Conservation (phyloP, 2,329 filamentous ascomycete genomes). For the Apiospora saccharicola region DNA sequence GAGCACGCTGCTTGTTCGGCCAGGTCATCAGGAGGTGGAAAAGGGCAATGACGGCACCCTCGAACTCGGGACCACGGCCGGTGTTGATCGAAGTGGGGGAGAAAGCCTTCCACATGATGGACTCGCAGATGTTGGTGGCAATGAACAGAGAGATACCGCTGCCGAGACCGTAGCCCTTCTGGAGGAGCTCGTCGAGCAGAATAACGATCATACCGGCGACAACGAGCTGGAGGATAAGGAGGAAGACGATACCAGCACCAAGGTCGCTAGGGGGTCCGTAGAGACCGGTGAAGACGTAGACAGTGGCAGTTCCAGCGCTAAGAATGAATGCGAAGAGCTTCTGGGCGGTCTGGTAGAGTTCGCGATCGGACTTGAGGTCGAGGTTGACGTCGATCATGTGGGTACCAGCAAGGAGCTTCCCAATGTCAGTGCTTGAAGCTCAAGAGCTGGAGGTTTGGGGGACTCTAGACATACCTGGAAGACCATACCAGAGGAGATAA, state of each 20-base stretch:
- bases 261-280: conserved; percentile 97
- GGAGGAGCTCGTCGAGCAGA: conserved; percentile 96
- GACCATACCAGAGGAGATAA: conserved; percentile 99
- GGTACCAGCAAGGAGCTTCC: conserved; percentile 92
- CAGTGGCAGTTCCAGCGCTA: conserved; percentile 95
- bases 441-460: background rate
- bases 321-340: conserved; percentile 98
- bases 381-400: conserved; percentile 99
- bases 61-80: conserved; percentile 97
- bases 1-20: conserved; percentile 98
- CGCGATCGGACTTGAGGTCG: conserved; percentile 98
- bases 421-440: conserved; percentile 98
- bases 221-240: conserved; percentile 97
- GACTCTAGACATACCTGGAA: conserved; percentile 70
- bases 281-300: conserved; percentile 97
- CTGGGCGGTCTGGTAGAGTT: conserved; percentile 99
- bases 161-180: conserved; percentile 98
- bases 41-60: conserved; percentile 96
- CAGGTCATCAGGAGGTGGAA: conserved; percentile 98
- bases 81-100: conserved; percentile 99
- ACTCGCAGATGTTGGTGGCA: conserved; percentile 99
- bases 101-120: conserved; percentile 99
- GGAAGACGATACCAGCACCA: conserved; percentile 96
- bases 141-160: conserved; percentile 99
- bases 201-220: conserved; percentile 98